phyloP scores from a whole-genome alignment of 1,284 basidiomycete species.

The Pisolithus thermaeus region DNA sequence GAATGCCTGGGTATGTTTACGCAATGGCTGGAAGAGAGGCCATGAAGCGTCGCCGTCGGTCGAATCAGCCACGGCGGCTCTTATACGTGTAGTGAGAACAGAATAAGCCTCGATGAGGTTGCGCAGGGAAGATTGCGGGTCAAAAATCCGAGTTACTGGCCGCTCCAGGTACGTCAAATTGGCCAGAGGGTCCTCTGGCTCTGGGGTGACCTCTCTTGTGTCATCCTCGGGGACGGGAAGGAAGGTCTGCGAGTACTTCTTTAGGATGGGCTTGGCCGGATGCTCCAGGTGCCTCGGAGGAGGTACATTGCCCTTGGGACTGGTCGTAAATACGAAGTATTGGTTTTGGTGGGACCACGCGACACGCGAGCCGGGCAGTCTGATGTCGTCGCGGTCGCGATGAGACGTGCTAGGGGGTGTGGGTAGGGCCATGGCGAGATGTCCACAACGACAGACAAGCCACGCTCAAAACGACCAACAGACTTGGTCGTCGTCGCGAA shows the following conservation, averaged over 20 bases:
- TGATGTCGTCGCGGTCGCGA: conserved; percentile 47
- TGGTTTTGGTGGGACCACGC: conserved; percentile 55
- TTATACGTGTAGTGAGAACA: conserved; percentile 57
- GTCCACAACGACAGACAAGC: neutral
- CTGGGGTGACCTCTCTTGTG: conserved; percentile 61
- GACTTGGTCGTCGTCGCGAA: conserved; percentile 11
- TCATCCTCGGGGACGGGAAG: conserved; percentile 38
- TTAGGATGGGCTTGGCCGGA: conserved; percentile 61
- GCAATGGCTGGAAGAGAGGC: conserved; percentile 65
- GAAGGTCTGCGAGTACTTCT: conserved; percentile 35
- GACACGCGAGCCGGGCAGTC: conserved; percentile 39
- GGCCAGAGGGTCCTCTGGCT: conserved; percentile 60
- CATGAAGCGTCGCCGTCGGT: conserved; percentile 55
- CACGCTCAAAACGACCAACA: conserved; percentile 12
- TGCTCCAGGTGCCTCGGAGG: conserved; percentile 32
- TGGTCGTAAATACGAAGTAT: conserved; percentile 42
- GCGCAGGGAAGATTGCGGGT: conserved; percentile 38
- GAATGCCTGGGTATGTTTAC: conserved; percentile 44
- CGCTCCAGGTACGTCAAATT: conserved; percentile 56
- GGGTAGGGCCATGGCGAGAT: conserved; percentile 39
- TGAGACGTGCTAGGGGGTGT: conserved; percentile 63
- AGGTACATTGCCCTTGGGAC: conserved; percentile 26
- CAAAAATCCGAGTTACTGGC: conserved; percentile 54
- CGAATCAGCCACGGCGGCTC: conserved; percentile 40
- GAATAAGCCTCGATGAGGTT: conserved; percentile 70